These are phyloP conservation scores for Solanum sejunctum DNA, from an alignment of 257 asterid genomes.

Conservation along the genomic window DNA sequence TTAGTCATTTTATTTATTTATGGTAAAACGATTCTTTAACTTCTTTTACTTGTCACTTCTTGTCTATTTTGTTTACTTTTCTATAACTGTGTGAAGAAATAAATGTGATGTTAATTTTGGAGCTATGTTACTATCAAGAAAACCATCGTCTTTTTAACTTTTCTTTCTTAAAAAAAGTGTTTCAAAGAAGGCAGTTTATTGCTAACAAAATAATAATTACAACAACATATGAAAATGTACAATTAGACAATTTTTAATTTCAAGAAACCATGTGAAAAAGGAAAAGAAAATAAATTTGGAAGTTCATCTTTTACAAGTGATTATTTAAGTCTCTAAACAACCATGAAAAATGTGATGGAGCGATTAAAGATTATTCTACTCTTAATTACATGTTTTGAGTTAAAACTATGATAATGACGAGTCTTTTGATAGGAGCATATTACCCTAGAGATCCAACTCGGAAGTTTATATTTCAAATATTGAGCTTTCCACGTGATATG, in stretches of 20 bases:
- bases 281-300: no score
- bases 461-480: not conserved
- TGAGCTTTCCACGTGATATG: no score
- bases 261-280: not conserved
- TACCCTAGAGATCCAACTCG: not conserved
- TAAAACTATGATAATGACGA: not conserved
- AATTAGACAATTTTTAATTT: not conserved
- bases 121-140: not conserved
- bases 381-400: not conserved
- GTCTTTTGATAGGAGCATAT: not conserved
- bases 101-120: not conserved
- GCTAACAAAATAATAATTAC: not conserved
- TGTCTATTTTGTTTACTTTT: not conserved
- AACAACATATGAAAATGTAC: not conserved
- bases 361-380: not conserved
- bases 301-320: not conserved
- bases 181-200: not conserved
- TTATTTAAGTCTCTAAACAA: not conserved
- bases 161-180: not conserved
- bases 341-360: not conserved
- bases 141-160: not conserved
- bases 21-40: not conserved
- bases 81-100: not conserved
- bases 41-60: not conserved
- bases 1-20: not conserved